phyloP scores from a whole-genome alignment of 2,329 filamentous ascomycete genomes.

The Trichothecium roseum region DNA sequence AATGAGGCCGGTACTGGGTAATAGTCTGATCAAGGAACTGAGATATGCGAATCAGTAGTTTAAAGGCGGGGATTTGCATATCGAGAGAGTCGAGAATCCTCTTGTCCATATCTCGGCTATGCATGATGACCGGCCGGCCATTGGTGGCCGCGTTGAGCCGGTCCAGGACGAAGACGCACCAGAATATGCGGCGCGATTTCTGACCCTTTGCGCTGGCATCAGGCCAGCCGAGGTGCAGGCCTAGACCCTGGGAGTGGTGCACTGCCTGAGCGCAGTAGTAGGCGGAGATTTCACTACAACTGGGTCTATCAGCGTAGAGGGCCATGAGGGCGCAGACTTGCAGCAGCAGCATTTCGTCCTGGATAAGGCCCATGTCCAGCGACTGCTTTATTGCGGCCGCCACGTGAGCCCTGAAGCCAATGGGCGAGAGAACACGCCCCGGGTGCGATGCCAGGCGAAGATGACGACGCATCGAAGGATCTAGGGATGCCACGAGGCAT shows the following conservation, averaged over 20 bases:
- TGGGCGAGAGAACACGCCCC: slow-evolving; percentile 5
- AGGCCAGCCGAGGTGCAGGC: slow-evolving; percentile 12
- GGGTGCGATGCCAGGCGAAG: slow-evolving; percentile 6
- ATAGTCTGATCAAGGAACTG: slow-evolving; percentile 10
- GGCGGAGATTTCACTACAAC: slow-evolving; percentile 7
- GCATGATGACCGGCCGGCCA: slow-evolving; percentile 11
- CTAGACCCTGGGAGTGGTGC: slow-evolving; percentile 10
- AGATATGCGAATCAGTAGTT: slow-evolving; percentile 10
- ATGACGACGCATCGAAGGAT: slow-evolving; percentile 8
- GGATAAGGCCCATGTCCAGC: slow-evolving; percentile 8
- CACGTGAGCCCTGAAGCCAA: slow-evolving; percentile 6
- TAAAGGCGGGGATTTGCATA: slow-evolving; percentile 9
- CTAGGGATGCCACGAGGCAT: slow-evolving; percentile 11
- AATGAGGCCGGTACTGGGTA: slow-evolving; percentile 9
- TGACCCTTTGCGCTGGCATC: slow-evolving; percentile 6
- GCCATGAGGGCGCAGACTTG: slow-evolving; percentile 8
- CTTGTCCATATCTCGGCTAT: slow-evolving; percentile 10
- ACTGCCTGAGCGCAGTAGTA: slow-evolving; percentile 11
- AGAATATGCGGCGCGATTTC: slow-evolving; percentile 10
- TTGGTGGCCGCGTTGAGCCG: slow-evolving; percentile 12
- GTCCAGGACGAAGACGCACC: slow-evolving; percentile 12
- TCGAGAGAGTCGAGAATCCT: slow-evolving; percentile 6
- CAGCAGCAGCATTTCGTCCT: slow-evolving; percentile 7
- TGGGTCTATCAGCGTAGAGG: slow-evolving; percentile 7
- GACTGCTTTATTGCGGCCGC: slow-evolving; percentile 8